phyloP scores from a whole-genome alignment of 73 alveolate species.

The Tetrahymena thermophila region DNA sequence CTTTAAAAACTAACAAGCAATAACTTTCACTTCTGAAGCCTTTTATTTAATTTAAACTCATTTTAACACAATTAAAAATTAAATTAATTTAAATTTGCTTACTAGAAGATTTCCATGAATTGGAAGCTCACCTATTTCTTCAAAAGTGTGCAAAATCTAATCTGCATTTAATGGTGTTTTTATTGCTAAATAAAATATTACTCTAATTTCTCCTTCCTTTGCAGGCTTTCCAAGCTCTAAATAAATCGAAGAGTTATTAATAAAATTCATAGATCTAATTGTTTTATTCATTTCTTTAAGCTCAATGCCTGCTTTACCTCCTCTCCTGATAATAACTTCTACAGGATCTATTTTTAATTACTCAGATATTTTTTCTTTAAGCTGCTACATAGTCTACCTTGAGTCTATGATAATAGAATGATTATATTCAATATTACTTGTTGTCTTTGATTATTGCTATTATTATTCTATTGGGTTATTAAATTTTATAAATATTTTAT shows the following conservation, averaged over 20 bases:
- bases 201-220: conserved; percentile 26
- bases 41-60: not conserved
- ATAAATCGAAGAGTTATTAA: conserved; percentile 22
- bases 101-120: conserved; percentile 13
- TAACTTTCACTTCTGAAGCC: not conserved
- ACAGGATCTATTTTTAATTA: not conserved
- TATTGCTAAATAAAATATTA: conserved; percentile 3
- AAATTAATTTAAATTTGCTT: not conserved
- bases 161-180: conserved; percentile 11
- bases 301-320: conserved; percentile 41
- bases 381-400: conserved; percentile 14
- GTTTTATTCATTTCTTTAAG: conserved; percentile 14
- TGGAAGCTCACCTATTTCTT: conserved; percentile 29
- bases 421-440: conserved; percentile 1
- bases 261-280: conserved; percentile 26
- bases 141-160: conserved; percentile 10
- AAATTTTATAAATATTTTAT: conserved; percentile 23
- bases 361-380: conserved; percentile 8
- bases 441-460: not conserved
- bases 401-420: conserved; percentile 4
- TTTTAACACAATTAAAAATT: not conserved
- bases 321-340: conserved; percentile 28
- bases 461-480: conserved; percentile 10
- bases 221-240: conserved; percentile 33
- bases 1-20: not conserved